Percentiles rank a stretch among this genome's conserved stretches.
Conservation (phyloP, 495 filamentous ascomycete genomes). For the Annulohypoxylon nitens region DNA sequence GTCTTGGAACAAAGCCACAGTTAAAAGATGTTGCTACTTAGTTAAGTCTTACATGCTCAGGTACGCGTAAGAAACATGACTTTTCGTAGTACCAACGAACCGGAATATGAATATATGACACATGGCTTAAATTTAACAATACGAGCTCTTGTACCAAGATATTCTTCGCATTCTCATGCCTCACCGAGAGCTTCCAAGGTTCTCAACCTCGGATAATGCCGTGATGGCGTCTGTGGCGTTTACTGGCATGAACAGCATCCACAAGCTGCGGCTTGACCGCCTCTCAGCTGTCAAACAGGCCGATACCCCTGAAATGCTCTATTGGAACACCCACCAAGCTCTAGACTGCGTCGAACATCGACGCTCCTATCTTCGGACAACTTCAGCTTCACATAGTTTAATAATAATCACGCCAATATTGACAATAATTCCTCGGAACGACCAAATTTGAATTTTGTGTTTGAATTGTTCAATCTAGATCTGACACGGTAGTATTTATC, state of each 20-base stretch:
- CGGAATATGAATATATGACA: background rate
- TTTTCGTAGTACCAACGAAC: background rate
- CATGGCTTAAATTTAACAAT: background rate
- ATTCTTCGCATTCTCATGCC: background rate
- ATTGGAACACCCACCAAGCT: constrained; percentile 10
- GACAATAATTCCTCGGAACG: constrained; percentile 29
- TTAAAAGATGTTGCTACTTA: background rate
- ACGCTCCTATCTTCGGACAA: background rate
- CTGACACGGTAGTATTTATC: background rate
- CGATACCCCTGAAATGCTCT: constrained; percentile 16
- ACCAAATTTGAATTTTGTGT: background rate
- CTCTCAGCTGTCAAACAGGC: constrained; percentile 3
- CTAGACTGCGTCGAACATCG: constrained; percentile 24
- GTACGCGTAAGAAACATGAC: background rate
- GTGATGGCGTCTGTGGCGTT: constrained; percentile 32
- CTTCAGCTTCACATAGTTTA: background rate
- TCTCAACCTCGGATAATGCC: constrained; percentile 15
- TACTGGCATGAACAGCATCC: constrained; percentile 1
- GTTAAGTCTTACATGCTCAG: background rate
- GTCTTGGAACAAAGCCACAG: constrained; percentile 4
- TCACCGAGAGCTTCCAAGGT: background rate
- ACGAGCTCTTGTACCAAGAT: constrained; percentile 3
- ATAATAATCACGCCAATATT: constrained; percentile 32
- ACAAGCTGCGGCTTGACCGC: constrained; percentile 28
- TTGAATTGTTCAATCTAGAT: background rate